Percentiles rank a stretch among this genome's conserved stretches.
These are phyloP conservation scores for Fulvia fulva DNA, from an alignment of 2,329 filamentous ascomycete genomes.

Conservation along the genomic window DNA sequence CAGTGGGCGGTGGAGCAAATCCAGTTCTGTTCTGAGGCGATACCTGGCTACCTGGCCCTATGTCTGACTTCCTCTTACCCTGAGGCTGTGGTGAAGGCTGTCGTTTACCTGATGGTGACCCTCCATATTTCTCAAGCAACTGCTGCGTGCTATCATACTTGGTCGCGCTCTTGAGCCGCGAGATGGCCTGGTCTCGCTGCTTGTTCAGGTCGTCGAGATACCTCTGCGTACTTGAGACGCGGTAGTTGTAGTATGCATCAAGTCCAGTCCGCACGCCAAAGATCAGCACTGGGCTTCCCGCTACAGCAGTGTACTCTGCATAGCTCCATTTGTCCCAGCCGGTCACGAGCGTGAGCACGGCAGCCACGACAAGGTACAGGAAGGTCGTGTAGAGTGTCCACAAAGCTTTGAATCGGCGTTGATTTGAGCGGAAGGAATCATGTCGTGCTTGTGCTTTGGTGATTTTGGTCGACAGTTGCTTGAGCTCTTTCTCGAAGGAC, in stretches of 20 bases:
- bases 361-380: slow-evolving; percentile 79
- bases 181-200: slow-evolving; percentile 81
- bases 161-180: slow-evolving; percentile 89
- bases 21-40: slow-evolving; percentile 50
- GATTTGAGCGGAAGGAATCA: slow-evolving; percentile 66
- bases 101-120: slow-evolving; percentile 44
- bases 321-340: slow-evolving; percentile 75
- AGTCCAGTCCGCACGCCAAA: slow-evolving; percentile 66
- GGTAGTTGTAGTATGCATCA: slow-evolving; percentile 73
- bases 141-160: slow-evolving; percentile 94
- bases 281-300: slow-evolving; percentile 70
- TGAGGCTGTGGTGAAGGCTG: slow-evolving; percentile 37
- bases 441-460: slow-evolving; percentile 67
- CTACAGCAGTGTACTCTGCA: slow-evolving; percentile 72
- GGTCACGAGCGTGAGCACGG: slow-evolving; percentile 78
- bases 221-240: slow-evolving; percentile 64
- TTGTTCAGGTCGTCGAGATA: slow-evolving; percentile 71
- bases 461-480: slow-evolving; percentile 78
- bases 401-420: slow-evolving; percentile 75
- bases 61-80: slow-evolving; percentile 25
- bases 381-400: slow-evolving; percentile 89
- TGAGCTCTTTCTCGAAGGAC: slow-evolving; percentile 87
- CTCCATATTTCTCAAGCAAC: slow-evolving; percentile 90
- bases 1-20: slow-evolving; percentile 59
- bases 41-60: slow-evolving; percentile 14